Evolutionary conservation across 2,329 filamentous ascomycete genomes (phyloP), one percentile per base, ranked within the genome.

Genomic region (Cladosporium sp.): DNA sequence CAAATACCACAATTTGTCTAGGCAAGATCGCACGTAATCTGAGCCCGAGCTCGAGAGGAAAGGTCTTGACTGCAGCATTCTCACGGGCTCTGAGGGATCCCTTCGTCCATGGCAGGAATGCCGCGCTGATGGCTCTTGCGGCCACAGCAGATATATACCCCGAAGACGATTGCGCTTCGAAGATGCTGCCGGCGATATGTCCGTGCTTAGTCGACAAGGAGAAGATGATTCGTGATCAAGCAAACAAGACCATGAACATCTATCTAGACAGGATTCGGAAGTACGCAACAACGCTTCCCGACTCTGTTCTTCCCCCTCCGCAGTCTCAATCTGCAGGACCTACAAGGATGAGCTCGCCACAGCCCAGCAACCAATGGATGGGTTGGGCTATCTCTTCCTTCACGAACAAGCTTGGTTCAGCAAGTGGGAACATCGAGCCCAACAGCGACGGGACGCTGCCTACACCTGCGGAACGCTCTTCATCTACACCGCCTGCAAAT

Each of bases 351-450:
- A 89, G 90, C 68, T 95, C 91, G 1, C 89, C 92, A 1, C 90
- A 92, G 67, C 74, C 74, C 3, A 68, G 74, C 15, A 77, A 85
- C 26, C 88, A 88, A 2, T 98, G 95, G 95, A 88, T 95, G 1
- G 95, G 95, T 14, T 99, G 95, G 95, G 95, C 95, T 1, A 97
- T 99, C 64, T 98, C 95, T 0, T 97, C 93, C 1, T 99, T 99
- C 76, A 98, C 95, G 1, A 98, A 98, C 79, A 97, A 97, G 74
- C 78, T 98, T 14, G 89, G 92, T 1, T 81, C 91, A 0, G 93
- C 92, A 0, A 90, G 90, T 10, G 95, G 95, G 21, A 91, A 97
- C 66, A 99, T 99, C 69, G 85, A 94, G 74, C 81, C 87, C 14
- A 76, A 84, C 21, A 79, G 82, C 63, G 84, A 84, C 67, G 80